Evolutionary conservation across 2,329 filamentous ascomycete genomes (phyloP), one percentile per base, ranked within the genome.

Genomic region (Aspergillus clavatus): DNA sequence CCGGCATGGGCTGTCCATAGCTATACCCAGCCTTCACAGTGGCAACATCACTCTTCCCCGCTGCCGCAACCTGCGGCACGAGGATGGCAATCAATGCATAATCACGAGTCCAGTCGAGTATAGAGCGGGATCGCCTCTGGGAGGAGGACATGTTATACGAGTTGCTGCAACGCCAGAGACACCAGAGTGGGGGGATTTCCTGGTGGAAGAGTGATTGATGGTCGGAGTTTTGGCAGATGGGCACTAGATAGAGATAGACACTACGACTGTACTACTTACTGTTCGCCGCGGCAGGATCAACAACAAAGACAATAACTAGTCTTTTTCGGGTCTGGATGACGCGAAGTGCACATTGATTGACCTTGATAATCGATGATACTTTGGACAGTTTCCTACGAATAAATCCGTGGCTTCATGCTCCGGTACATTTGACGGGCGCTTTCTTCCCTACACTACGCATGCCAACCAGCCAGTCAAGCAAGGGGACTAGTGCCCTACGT

Each of bases 1-100:
- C 82, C 28, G 77, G 75, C 49, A 89, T 84, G 8, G 78, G 67
- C 11, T 84, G 82, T 55, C 82, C 82, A 60, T 83, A 59, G 37
- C 50, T 60, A 54, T 72, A 73, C 38, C 66, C 67, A 36, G 50
- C 53, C 24, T 51, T 52, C 38, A 33, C 38, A 43, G 46, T 58
- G 44, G 41, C 52, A 44, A 45, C 46, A 29, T 38, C 42, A 22
- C 42, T 56, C 44, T 54, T 57, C 50, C 56, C 62, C 50, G 56
- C 53, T 16, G 54, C 54, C 18, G 48, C 52, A 29, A 45, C 44
- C 40, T 53, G 57, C 48, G 47, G 53, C 42, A 59, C 42, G 14
- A 52, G 41, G 29, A 42, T 52, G 22, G 44, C 43, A 23, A 56
- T 37, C 26, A 58, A 46, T 33, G 50, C 49, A 46, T 51, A 53